Percentiles rank a stretch among this genome's conserved stretches.
Evolutionary conservation across 495 filamentous ascomycete genomes (phyloP).

Genomic region (Oleoguttula mirabilis): DNA sequence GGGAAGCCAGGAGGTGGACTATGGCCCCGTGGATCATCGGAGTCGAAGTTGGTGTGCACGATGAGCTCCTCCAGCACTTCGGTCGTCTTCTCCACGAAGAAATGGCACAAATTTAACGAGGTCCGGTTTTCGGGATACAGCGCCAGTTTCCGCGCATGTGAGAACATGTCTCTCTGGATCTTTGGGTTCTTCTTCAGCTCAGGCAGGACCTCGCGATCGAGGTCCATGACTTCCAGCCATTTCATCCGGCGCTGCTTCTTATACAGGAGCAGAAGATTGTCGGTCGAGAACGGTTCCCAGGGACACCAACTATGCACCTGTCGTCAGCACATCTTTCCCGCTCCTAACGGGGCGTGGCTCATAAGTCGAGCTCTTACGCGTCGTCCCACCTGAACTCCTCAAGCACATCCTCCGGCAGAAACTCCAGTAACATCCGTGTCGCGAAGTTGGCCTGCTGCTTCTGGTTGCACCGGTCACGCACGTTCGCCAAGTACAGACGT

Average conservation of each 20-base stretch:
- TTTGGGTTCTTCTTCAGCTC: slow-evolving; percentile 24
- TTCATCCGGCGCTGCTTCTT: slow-evolving; percentile 31
- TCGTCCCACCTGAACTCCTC: slow-evolving; percentile 26
- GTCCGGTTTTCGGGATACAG: slow-evolving; percentile 28
- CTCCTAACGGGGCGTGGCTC: not conserved
- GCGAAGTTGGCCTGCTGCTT: slow-evolving; percentile 27
- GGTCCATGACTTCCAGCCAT: slow-evolving; percentile 29
- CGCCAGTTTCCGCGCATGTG: slow-evolving; percentile 24
- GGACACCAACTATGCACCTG: slow-evolving; percentile 27
- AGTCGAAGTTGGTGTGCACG: slow-evolving; percentile 27
- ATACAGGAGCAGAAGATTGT: slow-evolving; percentile 30
- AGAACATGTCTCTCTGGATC: slow-evolving; percentile 24
- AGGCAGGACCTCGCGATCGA: slow-evolving; percentile 24
- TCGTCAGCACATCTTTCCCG: not conserved
- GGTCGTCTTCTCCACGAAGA: slow-evolving; percentile 22
- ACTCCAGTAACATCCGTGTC: slow-evolving; percentile 31
- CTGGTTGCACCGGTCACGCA: slow-evolving; percentile 27
- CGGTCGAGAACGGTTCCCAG: slow-evolving; percentile 27
- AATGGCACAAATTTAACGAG: slow-evolving; percentile 23
- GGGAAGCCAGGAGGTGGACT: not conserved
- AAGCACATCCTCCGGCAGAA: slow-evolving; percentile 30
- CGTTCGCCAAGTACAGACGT: slow-evolving; percentile 27
- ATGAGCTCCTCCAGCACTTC: slow-evolving; percentile 27
- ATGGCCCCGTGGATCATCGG: slow-evolving; percentile 13
- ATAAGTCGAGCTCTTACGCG: not conserved